phyloP scores from a whole-genome alignment of 805 yeast genomes.

The Ogataea trehalophila region DNA sequence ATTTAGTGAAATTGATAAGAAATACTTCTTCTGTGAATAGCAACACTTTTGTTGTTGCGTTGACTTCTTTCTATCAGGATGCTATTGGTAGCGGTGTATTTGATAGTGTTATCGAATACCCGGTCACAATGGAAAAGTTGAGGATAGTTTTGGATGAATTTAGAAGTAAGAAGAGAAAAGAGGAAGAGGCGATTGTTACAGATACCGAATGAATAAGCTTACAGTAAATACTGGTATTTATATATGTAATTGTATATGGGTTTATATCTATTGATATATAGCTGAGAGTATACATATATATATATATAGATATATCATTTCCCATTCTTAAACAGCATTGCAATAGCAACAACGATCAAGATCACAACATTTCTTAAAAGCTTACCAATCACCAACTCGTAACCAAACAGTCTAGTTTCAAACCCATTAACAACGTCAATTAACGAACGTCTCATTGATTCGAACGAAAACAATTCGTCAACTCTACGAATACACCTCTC shows the following conservation, averaged over 20 bases:
- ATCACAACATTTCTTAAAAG: neutral
- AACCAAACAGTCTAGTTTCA: conserved; percentile 5
- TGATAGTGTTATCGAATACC: conserved; percentile 72
- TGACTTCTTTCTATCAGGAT: conserved; percentile 68
- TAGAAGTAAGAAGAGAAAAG: conserved; percentile 13
- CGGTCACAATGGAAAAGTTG: conserved; percentile 39
- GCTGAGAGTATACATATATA: no score
- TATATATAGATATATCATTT: no score
- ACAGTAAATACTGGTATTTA: neutral
- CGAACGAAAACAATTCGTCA: conserved; percentile 37
- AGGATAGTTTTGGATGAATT: conserved; percentile 25
- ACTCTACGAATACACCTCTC: conserved; percentile 32
- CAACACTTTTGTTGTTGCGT: conserved; percentile 69
- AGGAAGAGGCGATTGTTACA: conserved; percentile 30
- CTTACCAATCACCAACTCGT: conserved; percentile 1
- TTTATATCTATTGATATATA: neutral
- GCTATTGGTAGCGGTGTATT: conserved; percentile 52
- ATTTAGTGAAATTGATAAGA: conserved; percentile 70
- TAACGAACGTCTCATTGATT: conserved; percentile 35
- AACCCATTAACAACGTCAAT: conserved; percentile 12
- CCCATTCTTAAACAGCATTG: no score
- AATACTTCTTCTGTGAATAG: conserved; percentile 76
- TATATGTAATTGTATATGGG: neutral
- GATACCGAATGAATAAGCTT: conserved; percentile 25
- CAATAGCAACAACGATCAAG: neutral